Evolutionary conservation across 345 rosid genomes (phyloP), one percentile per base, ranked within the genome.

Genomic region (Aquilaria yunnanensis): DNA sequence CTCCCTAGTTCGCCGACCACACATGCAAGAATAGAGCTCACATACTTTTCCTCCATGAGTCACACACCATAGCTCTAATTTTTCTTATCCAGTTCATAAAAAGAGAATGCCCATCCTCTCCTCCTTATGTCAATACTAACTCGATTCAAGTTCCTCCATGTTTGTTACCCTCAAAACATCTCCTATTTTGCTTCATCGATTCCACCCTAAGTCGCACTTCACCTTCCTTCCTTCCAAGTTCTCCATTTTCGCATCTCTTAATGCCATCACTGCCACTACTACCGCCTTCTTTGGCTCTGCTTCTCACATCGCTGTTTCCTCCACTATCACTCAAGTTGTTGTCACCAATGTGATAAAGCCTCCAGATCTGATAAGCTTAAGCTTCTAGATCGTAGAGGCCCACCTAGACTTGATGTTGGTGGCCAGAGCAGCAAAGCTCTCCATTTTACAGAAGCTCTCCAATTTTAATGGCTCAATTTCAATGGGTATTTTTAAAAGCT

Each of bases 241-340:
- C 62, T 59, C 72, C 14, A 61, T 72, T 47, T 78, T 76, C 51
- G 62, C 67, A 51, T 74, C 74, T 65, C 77, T 73, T 47, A 78
- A 82, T 69, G 73, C 69, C 58, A 80, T 82, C 57, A 16, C 23
- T 16, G 85, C 85, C 51, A 79, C 82, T 13, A 72, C 79, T 5
- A 77, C 86, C 30, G 64, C 77, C 60, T 58, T 75, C 16, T 66
- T 84, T 30, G 64, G 65, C 54, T 12, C 68, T 23, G 60, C 85
- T 34, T 34, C 72, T 59, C 84, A 78, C 55, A 85, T 82, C 32
- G 87, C 85, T 11, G 89, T 83, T 51, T 34, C 87, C 84, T 86
- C 23, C 23, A 16, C 23, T 16, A 16, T 16, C 23, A 16, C 23
- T 16, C 23, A 16, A 16, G 23, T 16, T 2, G 89, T 85, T 47